Base-by-base conservation (phyloP, 2,329 filamentous ascomycete genomes). In the Clarireedia homoeocarpa region DNA sequence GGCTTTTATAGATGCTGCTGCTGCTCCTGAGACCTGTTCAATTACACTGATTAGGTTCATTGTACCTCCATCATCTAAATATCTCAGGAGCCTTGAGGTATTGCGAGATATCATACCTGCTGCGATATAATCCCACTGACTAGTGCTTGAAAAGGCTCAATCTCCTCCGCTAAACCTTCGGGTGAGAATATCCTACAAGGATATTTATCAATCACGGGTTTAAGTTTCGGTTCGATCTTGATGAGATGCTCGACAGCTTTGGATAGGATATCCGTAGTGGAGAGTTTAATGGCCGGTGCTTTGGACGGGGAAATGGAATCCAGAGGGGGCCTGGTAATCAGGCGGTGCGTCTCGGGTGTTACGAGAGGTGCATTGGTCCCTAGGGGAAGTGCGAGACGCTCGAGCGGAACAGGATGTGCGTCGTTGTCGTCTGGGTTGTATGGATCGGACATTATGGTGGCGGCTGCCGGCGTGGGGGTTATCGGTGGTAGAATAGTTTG, bases 81-180 rank as follows among this genome's bases (percentile, higher is more conserved):
- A 30, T 30, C 3, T 30, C 27, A 7, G 6, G 27, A 1, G 27
- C 27, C 27, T 30, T 9, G 7, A 10, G 10, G 10, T 3, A 30
- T 30, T 30, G 20, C 24, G 2, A 30, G 27, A 17, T n/a, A 27
- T n/a, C 59, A 55, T 61, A 68, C 67, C 74, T 99, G 94, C 73
- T 97, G 94, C 53, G 89, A 91, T 65, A 97, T 95, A 68, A 99
- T 96, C 51, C 91, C 88, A 70, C 86, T 91, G 40, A 83, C 80
- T 36, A 99, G 78, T 56, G 83, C 85, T 64, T 87, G 85, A 67
- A 96, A 99, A 0, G 94, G 94, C 71, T 97, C 90, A 58, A 96
- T 82, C 61, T 83, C 78, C 71, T 96, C 90, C 27, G 85, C 82
- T n/a, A 97, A 74, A 0, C 91, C 90, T 60, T 87, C 85, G 0